Conservation (phyloP, 2,329 filamentous ascomycete species). For the Stylonectria norvegica region DNA sequence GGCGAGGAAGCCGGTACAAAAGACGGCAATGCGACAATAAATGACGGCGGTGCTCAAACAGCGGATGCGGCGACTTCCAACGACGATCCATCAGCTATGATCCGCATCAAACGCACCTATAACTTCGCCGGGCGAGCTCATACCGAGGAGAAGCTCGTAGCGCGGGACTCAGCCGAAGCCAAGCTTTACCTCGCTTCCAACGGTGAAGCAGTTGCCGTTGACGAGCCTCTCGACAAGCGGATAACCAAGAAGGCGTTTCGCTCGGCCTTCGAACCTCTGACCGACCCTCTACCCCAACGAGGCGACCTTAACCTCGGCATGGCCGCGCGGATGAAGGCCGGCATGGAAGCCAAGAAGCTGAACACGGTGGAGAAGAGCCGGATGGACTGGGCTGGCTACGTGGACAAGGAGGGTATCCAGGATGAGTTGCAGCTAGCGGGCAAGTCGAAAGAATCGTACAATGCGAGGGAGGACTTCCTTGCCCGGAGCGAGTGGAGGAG, state of each 20-base stretch:
- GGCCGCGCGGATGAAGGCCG: conserved; percentile 45
- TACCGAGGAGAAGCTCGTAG: conserved; percentile 67
- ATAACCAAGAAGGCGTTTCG: conserved; percentile 55
- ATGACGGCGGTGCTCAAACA: conserved; percentile 10
- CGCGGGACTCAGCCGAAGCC: conserved; percentile 62
- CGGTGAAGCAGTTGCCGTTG: conserved; percentile 26
- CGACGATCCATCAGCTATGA: conserved; percentile 38
- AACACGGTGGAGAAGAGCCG: conserved; percentile 70
- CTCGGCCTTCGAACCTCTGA: conserved; percentile 59
- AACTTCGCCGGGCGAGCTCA: conserved; percentile 72
- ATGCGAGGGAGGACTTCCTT: conserved; percentile 61
- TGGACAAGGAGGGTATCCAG: conserved; percentile 68
- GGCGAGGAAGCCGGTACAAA: conserved; percentile 3
- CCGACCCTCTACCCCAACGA: conserved; percentile 43
- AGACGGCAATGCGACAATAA: conserved; percentile 3
- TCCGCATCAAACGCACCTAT: conserved; percentile 68
- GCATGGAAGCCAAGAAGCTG: conserved; percentile 57
- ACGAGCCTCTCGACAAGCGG: conserved; percentile 33
- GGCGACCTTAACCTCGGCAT: conserved; percentile 58
- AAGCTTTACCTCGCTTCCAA: conserved; percentile 59
- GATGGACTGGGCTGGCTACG: conserved; percentile 70
- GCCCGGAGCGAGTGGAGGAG: conserved; percentile 60
- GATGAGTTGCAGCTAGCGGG: conserved; percentile 65
- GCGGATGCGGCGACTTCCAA: background rate
- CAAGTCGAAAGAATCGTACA: conserved; percentile 62